Percentiles rank a stretch among this genome's conserved stretches.
Conservation (phyloP, 2,329 filamentous ascomycete genomes). For the Corynespora cassiicola region DNA sequence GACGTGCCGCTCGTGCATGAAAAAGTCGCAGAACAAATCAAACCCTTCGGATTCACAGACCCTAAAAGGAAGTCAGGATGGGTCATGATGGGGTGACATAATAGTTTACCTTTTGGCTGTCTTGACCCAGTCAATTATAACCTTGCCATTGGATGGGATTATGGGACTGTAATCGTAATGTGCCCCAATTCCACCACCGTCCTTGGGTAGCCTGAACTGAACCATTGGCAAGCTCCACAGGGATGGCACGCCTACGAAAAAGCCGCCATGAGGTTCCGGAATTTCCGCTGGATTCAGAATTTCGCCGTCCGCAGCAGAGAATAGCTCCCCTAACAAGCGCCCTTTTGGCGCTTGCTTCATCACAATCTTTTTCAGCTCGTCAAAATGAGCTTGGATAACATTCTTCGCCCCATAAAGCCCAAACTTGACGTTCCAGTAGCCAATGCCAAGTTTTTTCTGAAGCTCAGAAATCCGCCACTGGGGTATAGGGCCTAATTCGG, state of each 20-base stretch:
- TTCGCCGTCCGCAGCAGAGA: conserved; percentile 45
- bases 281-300: conserved; percentile 47
- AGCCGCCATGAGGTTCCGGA: conserved; percentile 36
- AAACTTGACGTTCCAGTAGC: conserved; percentile 55
- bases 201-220: conserved; percentile 36
- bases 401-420: conserved; percentile 52
- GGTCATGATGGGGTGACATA: neutral
- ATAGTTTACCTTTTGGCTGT: conserved; percentile 46
- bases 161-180: conserved; percentile 42
- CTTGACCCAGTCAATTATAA: conserved; percentile 51
- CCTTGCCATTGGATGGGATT: conserved; percentile 43
- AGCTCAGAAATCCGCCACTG: conserved; percentile 54
- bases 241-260: conserved; percentile 38
- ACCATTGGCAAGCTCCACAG: conserved; percentile 42
- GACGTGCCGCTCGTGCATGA: conserved; percentile 56
- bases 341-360: conserved; percentile 46
- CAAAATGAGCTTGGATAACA: conserved; percentile 54
- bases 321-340: conserved; percentile 46
- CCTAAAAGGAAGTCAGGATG: too few relatives aligned
- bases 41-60: conserved; percentile 52
- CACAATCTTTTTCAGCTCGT: conserved; percentile 47
- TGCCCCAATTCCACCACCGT: conserved; percentile 34
- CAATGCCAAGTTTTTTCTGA: conserved; percentile 49
- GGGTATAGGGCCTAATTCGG: conserved; percentile 52
- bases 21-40: conserved; percentile 57